Base-by-base conservation (phyloP, 164 flowering plant species). In the Nymphaea colorata region DNA sequence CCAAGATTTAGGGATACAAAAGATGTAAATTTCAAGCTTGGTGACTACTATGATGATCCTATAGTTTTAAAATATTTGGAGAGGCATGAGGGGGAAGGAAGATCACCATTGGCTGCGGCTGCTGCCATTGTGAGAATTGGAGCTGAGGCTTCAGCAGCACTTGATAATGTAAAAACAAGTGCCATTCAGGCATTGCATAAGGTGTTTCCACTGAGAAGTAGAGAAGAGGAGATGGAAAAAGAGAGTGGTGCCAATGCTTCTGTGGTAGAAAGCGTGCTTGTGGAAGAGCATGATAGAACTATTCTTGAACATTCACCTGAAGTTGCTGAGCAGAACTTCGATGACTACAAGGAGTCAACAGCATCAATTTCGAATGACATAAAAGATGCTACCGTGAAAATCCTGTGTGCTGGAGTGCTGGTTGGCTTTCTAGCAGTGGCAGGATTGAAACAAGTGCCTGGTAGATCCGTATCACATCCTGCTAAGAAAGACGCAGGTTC, bases 101-200 rank as follows among this genome's bases (percentile, higher is more conserved):
- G 90, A 63, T 90, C 97, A 51, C 92, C 99, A n/a, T 82, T 94
- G 76, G 97, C 96, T 77, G 99, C 95, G 8, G 99, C 99, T 43
- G 97, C 96, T 66, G 97, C 99, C 66, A 94, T 94, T 25, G 99
- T 76, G 47, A 84, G 83, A 78, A 87, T 94, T 73, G 96, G 99
- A 7, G 96, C 96, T 47, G 90, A 80, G 73, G 98, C 96, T 65
- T 82, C 95, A 60, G 96, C 96, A 3, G 98, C 84, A 70, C 82
- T 90, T 67, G 96, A 81, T 77, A 88, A 76, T 79, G 91, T 91
- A 63, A 90, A 87, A 80, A 74, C 78, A 61, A 87, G 92, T 72
- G 92, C 93, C 47, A 76, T 94, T 69, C 82, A 83, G 77, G 99
- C 96, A 64, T 71, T 94, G 76, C 82, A 76, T 76, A 94, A 86